A percentile compares a stretch with the other conserved stretches of the same genome.
Evolutionary conservation across 345 rosid species (phyloP).

Genomic region (Corchorus capsularis): DNA sequence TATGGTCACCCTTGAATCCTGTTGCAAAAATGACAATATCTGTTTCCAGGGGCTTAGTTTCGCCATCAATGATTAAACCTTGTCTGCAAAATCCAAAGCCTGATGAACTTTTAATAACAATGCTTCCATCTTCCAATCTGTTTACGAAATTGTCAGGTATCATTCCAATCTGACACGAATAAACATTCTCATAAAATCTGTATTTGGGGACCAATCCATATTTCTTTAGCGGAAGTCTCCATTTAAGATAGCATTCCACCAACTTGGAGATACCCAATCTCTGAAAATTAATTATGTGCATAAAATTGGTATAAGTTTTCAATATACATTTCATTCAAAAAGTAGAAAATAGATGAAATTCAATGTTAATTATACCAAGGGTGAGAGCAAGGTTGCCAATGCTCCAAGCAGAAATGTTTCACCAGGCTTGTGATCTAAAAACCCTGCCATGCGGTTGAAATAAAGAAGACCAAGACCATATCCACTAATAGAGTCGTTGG

Average conservation of each 20-base stretch:
- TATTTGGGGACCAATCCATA: constrained; percentile 22
- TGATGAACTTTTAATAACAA: constrained; percentile 23
- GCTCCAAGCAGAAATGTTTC: constrained; percentile 28
- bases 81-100: constrained; percentile 24
- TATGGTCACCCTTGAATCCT: constrained; percentile 28
- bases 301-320: background rate
- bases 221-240: constrained; percentile 33
- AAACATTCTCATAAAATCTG: constrained; percentile 9
- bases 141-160: constrained; percentile 29
- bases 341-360: no score
- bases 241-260: constrained; percentile 26
- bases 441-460: constrained; percentile 32
- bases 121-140: constrained; percentile 35
- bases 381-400: constrained; percentile 35
- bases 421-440: constrained; percentile 41
- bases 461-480: constrained; percentile 22
- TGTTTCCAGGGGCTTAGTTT: background rate
- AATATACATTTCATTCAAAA: background rate
- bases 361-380: constrained; percentile 27
- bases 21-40: constrained; percentile 33
- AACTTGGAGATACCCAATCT: constrained; percentile 27
- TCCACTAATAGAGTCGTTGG: background rate
- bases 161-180: constrained; percentile 7
- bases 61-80: constrained; percentile 26
- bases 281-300: constrained; percentile 7